Conservation (phyloP, 1,284 basidiomycete species). For the Ustilago curta region DNA sequence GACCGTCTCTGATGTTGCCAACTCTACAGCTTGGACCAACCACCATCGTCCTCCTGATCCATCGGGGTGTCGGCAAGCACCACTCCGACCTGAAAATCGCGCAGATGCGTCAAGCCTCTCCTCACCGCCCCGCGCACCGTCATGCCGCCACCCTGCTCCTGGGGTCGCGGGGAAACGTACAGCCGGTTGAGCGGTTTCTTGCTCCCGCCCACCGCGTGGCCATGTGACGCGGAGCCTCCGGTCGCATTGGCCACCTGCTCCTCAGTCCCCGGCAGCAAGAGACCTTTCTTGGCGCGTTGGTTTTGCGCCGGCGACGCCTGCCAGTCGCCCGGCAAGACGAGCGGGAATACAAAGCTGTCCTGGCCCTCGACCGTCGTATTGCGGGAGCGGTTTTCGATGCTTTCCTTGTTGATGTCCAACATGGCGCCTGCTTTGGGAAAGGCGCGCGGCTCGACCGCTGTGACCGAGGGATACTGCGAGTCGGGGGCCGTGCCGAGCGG, state of each 20-base stretch:
- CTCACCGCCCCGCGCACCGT: slow-evolving; percentile 54
- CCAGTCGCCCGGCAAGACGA: slow-evolving; percentile 61
- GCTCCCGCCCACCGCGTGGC: not conserved
- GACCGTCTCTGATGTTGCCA: too few species aligned
- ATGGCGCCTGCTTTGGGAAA: slow-evolving; percentile 50
- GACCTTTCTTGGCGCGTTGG: slow-evolving; percentile 26
- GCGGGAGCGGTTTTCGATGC: slow-evolving; percentile 21
- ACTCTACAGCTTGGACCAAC: slow-evolving; percentile 24
- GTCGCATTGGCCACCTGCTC: slow-evolving; percentile 5
- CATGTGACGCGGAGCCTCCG: too few species aligned
- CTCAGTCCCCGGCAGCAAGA: slow-evolving; percentile 24
- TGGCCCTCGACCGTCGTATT: slow-evolving; percentile 13
- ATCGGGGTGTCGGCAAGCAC: slow-evolving; percentile 19
- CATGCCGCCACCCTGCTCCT: slow-evolving; percentile 57
- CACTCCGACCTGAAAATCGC: slow-evolving; percentile 56
- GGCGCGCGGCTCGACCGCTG: slow-evolving; percentile 50
- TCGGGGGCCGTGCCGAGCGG: slow-evolving; percentile 28
- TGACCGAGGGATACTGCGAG: slow-evolving; percentile 36
- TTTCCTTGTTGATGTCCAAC: slow-evolving; percentile 34
- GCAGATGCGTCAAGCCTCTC: slow-evolving; percentile 37
- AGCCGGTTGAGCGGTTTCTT: slow-evolving; percentile 52
- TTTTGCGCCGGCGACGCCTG: slow-evolving; percentile 50
- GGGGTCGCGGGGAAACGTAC: slow-evolving; percentile 55
- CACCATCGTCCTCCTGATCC: slow-evolving; percentile 1
- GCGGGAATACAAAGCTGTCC: slow-evolving; percentile 58